Evolutionary conservation across 1,139 yeast genomes (phyloP).

Genomic region (Zygosaccharomyces sapae): DNA sequence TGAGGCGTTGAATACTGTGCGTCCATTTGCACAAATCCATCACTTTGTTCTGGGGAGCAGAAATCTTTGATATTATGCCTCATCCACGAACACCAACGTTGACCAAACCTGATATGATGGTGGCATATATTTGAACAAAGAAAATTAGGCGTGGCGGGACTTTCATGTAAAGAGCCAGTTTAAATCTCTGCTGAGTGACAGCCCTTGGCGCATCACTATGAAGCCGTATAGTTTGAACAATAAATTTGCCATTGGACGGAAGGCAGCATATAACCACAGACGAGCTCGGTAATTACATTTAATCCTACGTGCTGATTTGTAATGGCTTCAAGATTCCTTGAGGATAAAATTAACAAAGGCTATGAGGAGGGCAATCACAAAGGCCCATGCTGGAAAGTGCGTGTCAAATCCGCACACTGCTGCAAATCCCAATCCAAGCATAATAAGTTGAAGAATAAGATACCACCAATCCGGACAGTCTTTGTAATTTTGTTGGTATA

Average conservation of each 20-base stretch:
- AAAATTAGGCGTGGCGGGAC: conserved; percentile 46
- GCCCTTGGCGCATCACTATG: conserved; percentile 54
- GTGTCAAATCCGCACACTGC: conserved; percentile 35
- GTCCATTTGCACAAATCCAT: conserved; percentile 41
- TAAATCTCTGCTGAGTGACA: conserved; percentile 50
- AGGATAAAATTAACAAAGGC: conserved; percentile 38
- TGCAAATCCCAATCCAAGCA: conserved; percentile 38
- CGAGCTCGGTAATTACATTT: conserved; percentile 39
- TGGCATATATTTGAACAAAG: conserved; percentile 45
- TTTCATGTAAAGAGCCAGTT: conserved; percentile 54
- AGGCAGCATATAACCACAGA: conserved; percentile 39
- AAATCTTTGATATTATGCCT: conserved; percentile 38
- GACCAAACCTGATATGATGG: conserved; percentile 40
- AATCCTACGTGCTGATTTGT: conserved; percentile 44
- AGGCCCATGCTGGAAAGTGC: conserved; percentile 40
- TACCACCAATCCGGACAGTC: conserved; percentile 46
- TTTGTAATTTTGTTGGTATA: conserved; percentile 38
- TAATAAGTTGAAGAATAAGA: conserved; percentile 33
- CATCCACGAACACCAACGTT: conserved; percentile 41
- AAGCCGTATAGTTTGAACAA: conserved; percentile 41
- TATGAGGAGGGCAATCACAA: conserved; percentile 37
- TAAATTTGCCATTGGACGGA: conserved; percentile 40
- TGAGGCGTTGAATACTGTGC: conserved; percentile 44
- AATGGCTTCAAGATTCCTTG: conserved; percentile 41
- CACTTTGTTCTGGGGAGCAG: conserved; percentile 41